Evolutionary conservation across 2,329 filamentous ascomycete genomes (phyloP), one percentile per base, ranked within the genome.

Genomic region (Fusarium sp.): DNA sequence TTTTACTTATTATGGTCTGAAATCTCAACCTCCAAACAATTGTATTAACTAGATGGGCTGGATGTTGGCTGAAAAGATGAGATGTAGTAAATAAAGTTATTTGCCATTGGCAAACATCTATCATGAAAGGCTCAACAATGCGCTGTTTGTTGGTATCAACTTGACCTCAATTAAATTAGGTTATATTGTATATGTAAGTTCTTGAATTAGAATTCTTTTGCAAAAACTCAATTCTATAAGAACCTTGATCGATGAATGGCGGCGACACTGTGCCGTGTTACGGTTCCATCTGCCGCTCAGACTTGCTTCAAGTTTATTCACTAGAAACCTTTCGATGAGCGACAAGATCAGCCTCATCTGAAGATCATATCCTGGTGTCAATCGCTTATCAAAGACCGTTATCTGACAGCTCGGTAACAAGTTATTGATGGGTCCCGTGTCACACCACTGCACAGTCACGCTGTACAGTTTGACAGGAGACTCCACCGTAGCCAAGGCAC

Each of bases 401-500:
- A 39, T 54, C 33, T 54, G 33, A 54, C 20, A 54, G 33, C 50
- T 54, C 24, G 50, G 35, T 54, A 53, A 54, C 20, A 20, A 39
- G 33, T 26, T 51, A 51, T 39, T 2, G 35, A 54, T n/a, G 35
- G 50, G 26, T 30, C 35, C 20, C 6, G 20, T 13, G 22, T 62
- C 60, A 63, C 42, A 48, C 60, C 60, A 63, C 35, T 22, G 20
- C 54, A 48, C 42, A 18, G 15, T 20, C 16, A 30, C 35, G 30
- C 26, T 5, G n/a, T 11, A 11, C 20, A n/a, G n/a, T 11, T 41
- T 60, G 35, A 48, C 54, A 48, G 11, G 26, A 60, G 41, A 31
- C 28, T 62, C 53, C 54, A 39, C 60, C 28, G 12, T 13, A 13
- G 51, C 59, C 51, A 58, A 58, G 48, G 31, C 22, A 1, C 1